Base-by-base conservation (phyloP, 805 yeast species). In the Scheffersomyces spartinae region DNA sequence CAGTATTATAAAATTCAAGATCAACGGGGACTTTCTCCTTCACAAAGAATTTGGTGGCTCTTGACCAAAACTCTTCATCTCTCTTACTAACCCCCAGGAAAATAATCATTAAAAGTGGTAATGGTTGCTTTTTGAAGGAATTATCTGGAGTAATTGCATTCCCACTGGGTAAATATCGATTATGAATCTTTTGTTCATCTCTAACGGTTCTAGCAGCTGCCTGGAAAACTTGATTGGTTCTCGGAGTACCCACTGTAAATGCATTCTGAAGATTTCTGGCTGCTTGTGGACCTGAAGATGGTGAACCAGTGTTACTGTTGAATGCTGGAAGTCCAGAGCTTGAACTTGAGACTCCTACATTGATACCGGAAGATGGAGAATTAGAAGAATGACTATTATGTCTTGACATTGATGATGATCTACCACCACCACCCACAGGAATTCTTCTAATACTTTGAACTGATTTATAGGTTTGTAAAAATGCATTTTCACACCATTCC, bases 401-500 rank as follows among this genome's bases (percentile, higher is more conserved):
- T n/a, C 9, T 10, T 11, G 16, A 13, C 10, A 8, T 12, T 13
- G 14, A 17, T 7, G 27, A 20, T 17, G 26, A 9, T 13, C n/a
- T 11, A 14, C 6, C 17, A 7, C 21, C 20, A 16, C 20, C 14
- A 11, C 28, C 23, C 17, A 13, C 23, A 21, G 26, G 26, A 13
- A 29, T 26, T 15, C 26, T 31, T 19, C 17, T 31, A 31, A 16
- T 49, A 50, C 13, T 52, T 39, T 46, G 42, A 19, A 52, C 35
- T 20, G 44, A 29, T 37, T 64, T 72, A 46, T 76, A 77, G 15
- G 74, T 69, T 26, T 68, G 61, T 40, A 91, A 62, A 39, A 86
- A 84, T 39, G 78, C 76, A 52, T 91, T 88, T 49, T 91, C 98
- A 58, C 96, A 84, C 95, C 95, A 88, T 51, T 91, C 97, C 21